A percentile compares a stretch with the other conserved stretches of the same genome.
phyloP scores from a whole-genome alignment of 495 filamentous ascomycete species.

The Thermothielavioides terrestris region DNA sequence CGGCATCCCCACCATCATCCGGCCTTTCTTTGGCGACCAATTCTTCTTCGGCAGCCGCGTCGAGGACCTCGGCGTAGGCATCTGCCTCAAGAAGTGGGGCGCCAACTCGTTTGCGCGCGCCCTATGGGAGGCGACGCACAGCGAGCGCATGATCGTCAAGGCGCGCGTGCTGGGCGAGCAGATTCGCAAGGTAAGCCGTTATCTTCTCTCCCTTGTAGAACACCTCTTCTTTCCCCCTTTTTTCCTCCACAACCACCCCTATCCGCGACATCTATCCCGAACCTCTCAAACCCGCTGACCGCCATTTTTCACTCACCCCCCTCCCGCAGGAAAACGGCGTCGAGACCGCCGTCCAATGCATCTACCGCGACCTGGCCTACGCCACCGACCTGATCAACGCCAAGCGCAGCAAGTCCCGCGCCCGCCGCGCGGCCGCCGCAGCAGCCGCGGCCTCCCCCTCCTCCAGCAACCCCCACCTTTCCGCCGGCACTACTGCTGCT shows the following conservation, averaged over 20 bases:
- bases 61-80: conserved; percentile 86
- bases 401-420: conserved; percentile 41
- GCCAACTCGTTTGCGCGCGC: conserved; percentile 71
- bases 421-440: conserved; percentile 32
- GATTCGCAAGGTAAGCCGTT: conserved; percentile 66
- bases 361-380: conserved; percentile 94
- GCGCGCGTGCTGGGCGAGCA: conserved; percentile 72
- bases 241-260: no score
- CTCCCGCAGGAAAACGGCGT: conserved; percentile 72
- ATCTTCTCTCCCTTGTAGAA: not conserved
- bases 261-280: no score
- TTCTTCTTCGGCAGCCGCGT: conserved; percentile 89
- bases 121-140: conserved; percentile 86
- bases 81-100: conserved; percentile 83
- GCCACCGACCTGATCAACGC: conserved; percentile 76
- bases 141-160: conserved; percentile 80
- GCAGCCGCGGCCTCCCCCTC: not conserved
- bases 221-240: no score
- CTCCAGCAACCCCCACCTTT: not conserved
- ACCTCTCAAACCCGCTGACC: no score
- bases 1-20: conserved; percentile 88
- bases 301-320: no score
- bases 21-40: conserved; percentile 96
- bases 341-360: conserved; percentile 76
- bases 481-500: not conserved